Evolutionary conservation across 371 early-diverging fungal genomes (phyloP).

Genomic region (Saksenaea oblongispora): DNA sequence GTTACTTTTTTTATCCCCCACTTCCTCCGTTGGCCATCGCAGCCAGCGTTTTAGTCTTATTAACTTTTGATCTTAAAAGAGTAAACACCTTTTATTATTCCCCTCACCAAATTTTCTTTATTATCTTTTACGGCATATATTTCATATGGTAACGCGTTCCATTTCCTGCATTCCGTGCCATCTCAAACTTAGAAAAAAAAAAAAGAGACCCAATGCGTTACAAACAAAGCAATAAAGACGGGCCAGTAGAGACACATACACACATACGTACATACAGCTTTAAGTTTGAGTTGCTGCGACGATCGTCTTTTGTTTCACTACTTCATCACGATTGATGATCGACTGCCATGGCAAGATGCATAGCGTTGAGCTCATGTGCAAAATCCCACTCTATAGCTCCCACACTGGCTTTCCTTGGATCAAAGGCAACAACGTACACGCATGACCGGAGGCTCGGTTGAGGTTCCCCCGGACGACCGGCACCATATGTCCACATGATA

Average conservation of each 20-base stretch:
- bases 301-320: conserved; percentile 12
- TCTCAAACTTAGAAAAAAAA: conserved; percentile 23
- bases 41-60: conserved; percentile 58
- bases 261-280: too few relatives aligned
- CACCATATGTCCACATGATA: too few relatives aligned
- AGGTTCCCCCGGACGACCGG: too few relatives aligned
- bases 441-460: neutral
- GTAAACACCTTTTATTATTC: too few relatives aligned
- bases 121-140: too few relatives aligned
- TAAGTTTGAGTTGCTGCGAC: conserved; percentile 10
- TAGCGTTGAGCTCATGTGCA: conserved; percentile 52
- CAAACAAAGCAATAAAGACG: neutral
- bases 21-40: conserved; percentile 53
- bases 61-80: conserved; percentile 44
- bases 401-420: conserved; percentile 44
- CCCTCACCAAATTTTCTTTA: too few relatives aligned
- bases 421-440: conserved; percentile 40
- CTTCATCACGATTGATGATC: conserved; percentile 51
- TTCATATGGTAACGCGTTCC: too few relatives aligned
- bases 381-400: conserved; percentile 58
- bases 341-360: conserved; percentile 54
- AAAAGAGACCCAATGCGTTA: neutral
- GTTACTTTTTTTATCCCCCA: conserved; percentile 44
- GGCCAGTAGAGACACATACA: too few relatives aligned
- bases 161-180: conserved; percentile 20